Evolutionary conservation across 352 stramenopile species (phyloP).

Genomic region (Phytophthora pisi): DNA sequence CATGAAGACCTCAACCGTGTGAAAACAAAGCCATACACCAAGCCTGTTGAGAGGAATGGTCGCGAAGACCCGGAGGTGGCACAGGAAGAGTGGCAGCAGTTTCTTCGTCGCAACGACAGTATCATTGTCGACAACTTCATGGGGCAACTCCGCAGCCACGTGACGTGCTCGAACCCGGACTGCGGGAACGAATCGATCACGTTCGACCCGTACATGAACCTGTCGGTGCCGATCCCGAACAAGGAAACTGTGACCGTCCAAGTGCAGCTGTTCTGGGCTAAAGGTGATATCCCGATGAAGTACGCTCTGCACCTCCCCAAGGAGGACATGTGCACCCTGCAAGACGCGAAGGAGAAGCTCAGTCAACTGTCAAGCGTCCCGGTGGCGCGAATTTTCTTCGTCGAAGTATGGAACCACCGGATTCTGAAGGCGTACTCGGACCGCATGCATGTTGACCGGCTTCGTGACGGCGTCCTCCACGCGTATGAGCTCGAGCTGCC

Average conservation of each 20-base stretch:
- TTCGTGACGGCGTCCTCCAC: conserved; percentile 68
- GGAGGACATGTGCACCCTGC: conserved; percentile 42
- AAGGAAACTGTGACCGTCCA: conserved; percentile 59
- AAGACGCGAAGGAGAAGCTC: conserved; percentile 67
- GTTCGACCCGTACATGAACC: conserved; percentile 91
- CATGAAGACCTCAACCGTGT: conserved; percentile 93
- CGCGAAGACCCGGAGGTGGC: conserved; percentile 72
- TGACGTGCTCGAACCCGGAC: conserved; percentile 80
- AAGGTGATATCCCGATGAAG: conserved; percentile 76
- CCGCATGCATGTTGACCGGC: conserved; percentile 45
- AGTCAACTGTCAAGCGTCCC: conserved; percentile 55
- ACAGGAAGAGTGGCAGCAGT: conserved; percentile 81
- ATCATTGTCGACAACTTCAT: conserved; percentile 92
- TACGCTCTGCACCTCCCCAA: conserved; percentile 71
- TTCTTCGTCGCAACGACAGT: conserved; percentile 92
- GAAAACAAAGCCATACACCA: conserved; percentile 80
- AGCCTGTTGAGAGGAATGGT: conserved; percentile 72
- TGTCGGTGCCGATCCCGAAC: conserved; percentile 89
- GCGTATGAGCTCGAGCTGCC: conserved; percentile 90
- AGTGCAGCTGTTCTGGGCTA: conserved; percentile 77
- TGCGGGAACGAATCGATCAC: conserved; percentile 85
- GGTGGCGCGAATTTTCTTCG: conserved; percentile 61
- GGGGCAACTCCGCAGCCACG: conserved; percentile 87
- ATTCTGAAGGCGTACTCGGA: conserved; percentile 68
- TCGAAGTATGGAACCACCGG: conserved; percentile 73